These are phyloP conservation scores for Rhytidiadelphus loreus DNA, from an alignment of 225 moss, liverwort and hornwort species.

Conservation along the genomic window DNA sequence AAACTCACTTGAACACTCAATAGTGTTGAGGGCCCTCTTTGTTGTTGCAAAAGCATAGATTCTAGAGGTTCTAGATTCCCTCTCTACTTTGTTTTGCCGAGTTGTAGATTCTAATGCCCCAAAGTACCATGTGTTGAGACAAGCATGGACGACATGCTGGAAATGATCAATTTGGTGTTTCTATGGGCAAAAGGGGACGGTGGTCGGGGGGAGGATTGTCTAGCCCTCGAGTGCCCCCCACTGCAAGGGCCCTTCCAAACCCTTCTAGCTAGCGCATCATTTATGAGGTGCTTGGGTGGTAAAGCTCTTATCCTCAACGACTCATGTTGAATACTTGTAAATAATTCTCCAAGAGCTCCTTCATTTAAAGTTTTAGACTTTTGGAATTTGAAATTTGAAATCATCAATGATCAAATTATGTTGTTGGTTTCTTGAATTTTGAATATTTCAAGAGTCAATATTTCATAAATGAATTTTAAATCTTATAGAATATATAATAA, in stretches of 20 bases:
- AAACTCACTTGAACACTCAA: background rate
- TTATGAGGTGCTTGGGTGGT: rapidly evolving
- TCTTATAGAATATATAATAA: background rate
- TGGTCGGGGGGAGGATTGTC: no score
- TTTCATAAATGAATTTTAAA: background rate
- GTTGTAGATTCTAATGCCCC: background rate
- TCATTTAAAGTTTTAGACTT: background rate
- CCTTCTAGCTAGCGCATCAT: no score
- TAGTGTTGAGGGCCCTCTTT: background rate
- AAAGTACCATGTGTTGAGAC: rapidly evolving
- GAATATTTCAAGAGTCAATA: background rate
- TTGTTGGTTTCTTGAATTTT: background rate
- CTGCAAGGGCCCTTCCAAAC: no score
- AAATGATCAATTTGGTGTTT: background rate
- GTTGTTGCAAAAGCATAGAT: background rate
- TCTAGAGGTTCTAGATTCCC: no score
- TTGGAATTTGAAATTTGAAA: no score
- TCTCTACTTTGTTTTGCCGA: no score
- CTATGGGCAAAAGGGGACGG: rapidly evolving
- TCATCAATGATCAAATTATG: no score
- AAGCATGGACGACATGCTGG: rapidly evolving
- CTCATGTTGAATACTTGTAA: background rate
- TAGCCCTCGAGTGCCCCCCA: no score
- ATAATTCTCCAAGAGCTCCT: background rate
- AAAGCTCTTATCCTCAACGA: background rate